These are phyloP conservation scores for Elongisporangium prolatum DNA, from an alignment of 352 stramenopile genomes.

Conservation along the genomic window DNA sequence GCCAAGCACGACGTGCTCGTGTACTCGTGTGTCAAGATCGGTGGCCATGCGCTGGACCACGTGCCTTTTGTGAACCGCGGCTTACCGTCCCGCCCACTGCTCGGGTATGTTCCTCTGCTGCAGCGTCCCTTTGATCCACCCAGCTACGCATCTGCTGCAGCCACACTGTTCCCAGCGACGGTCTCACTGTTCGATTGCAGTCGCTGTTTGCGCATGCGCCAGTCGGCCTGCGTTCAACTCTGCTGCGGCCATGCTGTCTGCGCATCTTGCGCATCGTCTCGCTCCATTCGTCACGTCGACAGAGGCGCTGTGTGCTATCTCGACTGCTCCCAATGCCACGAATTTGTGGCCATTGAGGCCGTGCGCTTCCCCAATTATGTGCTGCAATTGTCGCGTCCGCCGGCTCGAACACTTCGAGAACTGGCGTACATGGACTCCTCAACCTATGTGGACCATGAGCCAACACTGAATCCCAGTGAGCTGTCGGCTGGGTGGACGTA, in stretches of 20 bases:
- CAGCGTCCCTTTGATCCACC: neutral
- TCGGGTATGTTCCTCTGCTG: slow-evolving; percentile 28
- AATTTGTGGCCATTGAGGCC: slow-evolving; percentile 48
- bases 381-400: slow-evolving; percentile 33
- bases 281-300: slow-evolving; percentile 37
- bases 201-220: slow-evolving; percentile 42
- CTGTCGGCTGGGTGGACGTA: slow-evolving; percentile 26
- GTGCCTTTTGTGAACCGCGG: slow-evolving; percentile 63
- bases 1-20: slow-evolving; percentile 34
- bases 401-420: slow-evolving; percentile 25
- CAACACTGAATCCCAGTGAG: slow-evolving; percentile 8
- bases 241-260: slow-evolving; percentile 64
- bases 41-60: slow-evolving; percentile 72
- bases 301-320: slow-evolving; percentile 38
- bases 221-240: slow-evolving; percentile 55
- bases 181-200: slow-evolving; percentile 52
- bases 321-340: slow-evolving; percentile 42
- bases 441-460: neutral
- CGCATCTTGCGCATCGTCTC: slow-evolving; percentile 44
- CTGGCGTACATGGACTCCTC: slow-evolving; percentile 9
- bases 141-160: neutral
- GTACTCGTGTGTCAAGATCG: slow-evolving; percentile 71
- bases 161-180: slow-evolving; percentile 10
- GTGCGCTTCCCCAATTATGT: slow-evolving; percentile 58
- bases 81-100: slow-evolving; percentile 49